Percentiles rank a stretch among this genome's conserved stretches.
phyloP scores from a whole-genome alignment of 768 basidiomycete species.

The Boletus pseudopeckii region DNA sequence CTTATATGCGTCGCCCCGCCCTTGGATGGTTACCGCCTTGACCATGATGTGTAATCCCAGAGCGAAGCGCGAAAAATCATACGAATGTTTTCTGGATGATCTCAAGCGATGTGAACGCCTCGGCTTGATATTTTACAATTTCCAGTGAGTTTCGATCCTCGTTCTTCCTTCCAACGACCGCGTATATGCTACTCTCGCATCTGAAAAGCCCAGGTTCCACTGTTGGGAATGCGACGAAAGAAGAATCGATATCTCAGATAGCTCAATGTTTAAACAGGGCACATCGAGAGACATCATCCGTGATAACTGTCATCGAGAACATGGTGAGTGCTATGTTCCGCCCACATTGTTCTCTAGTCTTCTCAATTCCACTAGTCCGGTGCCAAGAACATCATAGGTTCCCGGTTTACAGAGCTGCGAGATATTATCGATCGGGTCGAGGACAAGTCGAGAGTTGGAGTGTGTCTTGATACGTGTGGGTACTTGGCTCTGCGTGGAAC shows the following conservation, averaged over 20 bases:
- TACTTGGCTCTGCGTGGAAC: neutral
- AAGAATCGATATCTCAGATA: conserved; percentile 59
- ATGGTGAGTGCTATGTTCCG: conserved; percentile 50
- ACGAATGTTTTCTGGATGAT: conserved; percentile 81
- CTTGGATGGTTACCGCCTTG: neutral
- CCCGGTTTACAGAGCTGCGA: conserved; percentile 62
- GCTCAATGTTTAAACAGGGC: conserved; percentile 74
- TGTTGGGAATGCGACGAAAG: conserved; percentile 60
- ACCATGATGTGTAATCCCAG: conserved; percentile 29
- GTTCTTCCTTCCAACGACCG: neutral
- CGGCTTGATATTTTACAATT: conserved; percentile 74
- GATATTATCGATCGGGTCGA: conserved; percentile 67
- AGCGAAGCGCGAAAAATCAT: conserved; percentile 66
- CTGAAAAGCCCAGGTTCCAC: conserved; percentile 74
- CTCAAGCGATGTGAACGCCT: conserved; percentile 73
- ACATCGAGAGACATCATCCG: conserved; percentile 54
- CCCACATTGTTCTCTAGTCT: too few species aligned
- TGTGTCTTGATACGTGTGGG: conserved; percentile 83
- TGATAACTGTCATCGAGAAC: conserved; percentile 74
- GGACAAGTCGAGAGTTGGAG: conserved; percentile 72
- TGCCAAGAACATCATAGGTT: conserved; percentile 74
- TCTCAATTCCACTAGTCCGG: conserved; percentile 67
- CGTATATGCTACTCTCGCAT: neutral
- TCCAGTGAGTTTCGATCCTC: conserved; percentile 57
- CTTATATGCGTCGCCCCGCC: neutral